Evolutionary conservation across 139 green algal genomes (phyloP).

Genomic region (Picochlorum sp.): DNA sequence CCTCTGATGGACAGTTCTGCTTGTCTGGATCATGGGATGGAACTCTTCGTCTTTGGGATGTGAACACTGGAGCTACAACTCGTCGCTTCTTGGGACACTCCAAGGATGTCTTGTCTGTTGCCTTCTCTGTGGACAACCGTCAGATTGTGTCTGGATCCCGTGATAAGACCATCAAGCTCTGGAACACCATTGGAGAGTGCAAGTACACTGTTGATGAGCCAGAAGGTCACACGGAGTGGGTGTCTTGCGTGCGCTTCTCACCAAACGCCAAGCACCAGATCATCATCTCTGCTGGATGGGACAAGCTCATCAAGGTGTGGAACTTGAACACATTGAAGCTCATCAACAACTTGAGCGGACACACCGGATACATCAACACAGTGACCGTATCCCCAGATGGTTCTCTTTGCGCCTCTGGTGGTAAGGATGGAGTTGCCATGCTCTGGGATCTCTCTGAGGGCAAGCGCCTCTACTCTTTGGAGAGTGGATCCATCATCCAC

Average conservation of each 20-base stretch:
- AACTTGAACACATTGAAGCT: slow-evolving; percentile 99
- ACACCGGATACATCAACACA: slow-evolving; percentile 93
- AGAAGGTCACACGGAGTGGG: slow-evolving; percentile 95
- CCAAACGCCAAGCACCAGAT: slow-evolving; percentile 90
- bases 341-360: slow-evolving; percentile 88
- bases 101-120: slow-evolving; percentile 98
- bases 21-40: slow-evolving; percentile 97
- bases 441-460: slow-evolving; percentile 98
- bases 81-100: slow-evolving; percentile 95
- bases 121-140: slow-evolving; percentile 99
- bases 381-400: slow-evolving; percentile 98
- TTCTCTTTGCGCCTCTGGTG: slow-evolving; percentile 95
- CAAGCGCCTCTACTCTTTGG: slow-evolving; percentile 97
- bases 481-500: slow-evolving; percentile 97
- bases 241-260: slow-evolving; percentile 98
- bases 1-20: slow-evolving; percentile 94
- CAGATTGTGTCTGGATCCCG: slow-evolving; percentile 97
- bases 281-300: slow-evolving; percentile 97
- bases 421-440: slow-evolving; percentile 97
- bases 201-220: slow-evolving; percentile 97
- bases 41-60: slow-evolving; percentile 98
- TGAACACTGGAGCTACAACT: slow-evolving; percentile 94
- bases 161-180: slow-evolving; percentile 97
- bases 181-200: slow-evolving; percentile 99
- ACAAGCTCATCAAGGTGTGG: slow-evolving; percentile 99